These are phyloP conservation scores for Prunus persica DNA, from an alignment of 306 rosid species.

Conservation along the genomic window Prunus_persica_NCBIv2 NC_034009.1:47531001-47531500, in stretches of 20 bases:
- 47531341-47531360: not conserved
- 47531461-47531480: too few species aligned
- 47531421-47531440: too few species aligned
- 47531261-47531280: conserved; percentile 86
- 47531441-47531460: too few species aligned
- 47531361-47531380: not conserved
- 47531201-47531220: conserved; percentile 92
- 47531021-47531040: not conserved
- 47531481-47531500: too few species aligned
- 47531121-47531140: conserved; percentile 84
- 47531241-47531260: conserved; percentile 97
- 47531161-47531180: conserved; percentile 91
- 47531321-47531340: too few species aligned
- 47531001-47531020: not conserved
- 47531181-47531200: conserved; percentile 93
- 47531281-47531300: conserved; percentile 44
- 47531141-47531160: conserved; percentile 82
- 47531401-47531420: too few species aligned
- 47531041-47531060: not conserved
- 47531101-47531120: conserved; percentile 98
- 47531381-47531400: too few species aligned
- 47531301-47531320: not conserved
- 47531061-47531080: conserved; percentile 76
- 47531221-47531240: conserved; percentile 82
- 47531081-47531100: conserved; percentile 98